These are phyloP conservation scores for Sugiyamaella sp. DNA, from an alignment of 1,139 yeast genomes.

Conservation along the genomic window DNA sequence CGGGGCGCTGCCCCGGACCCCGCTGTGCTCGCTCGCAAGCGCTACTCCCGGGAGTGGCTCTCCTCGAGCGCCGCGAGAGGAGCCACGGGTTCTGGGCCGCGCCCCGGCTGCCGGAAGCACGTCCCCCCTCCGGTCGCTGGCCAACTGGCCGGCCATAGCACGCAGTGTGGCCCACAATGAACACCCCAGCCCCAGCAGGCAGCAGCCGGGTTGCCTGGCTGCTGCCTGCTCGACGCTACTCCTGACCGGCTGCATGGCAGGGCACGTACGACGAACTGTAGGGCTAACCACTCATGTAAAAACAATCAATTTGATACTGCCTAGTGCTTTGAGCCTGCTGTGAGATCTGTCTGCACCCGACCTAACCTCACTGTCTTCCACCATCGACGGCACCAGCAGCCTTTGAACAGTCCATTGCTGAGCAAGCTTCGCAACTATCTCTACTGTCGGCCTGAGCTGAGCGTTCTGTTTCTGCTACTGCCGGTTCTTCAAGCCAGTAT, in stretches of 20 bases:
- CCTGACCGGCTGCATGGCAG: neutral
- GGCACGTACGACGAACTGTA: neutral
- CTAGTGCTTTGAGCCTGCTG: neutral
- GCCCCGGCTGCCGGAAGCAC: neutral
- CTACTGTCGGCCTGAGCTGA: no score
- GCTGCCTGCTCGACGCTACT: neutral
- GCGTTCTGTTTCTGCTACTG: no score
- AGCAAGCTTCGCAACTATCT: no score
- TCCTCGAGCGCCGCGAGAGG: neutral
- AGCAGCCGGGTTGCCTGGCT: neutral
- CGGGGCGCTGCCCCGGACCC: slow-evolving; percentile 1
- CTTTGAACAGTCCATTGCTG: neutral
- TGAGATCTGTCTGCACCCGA: neutral
- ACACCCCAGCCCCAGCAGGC: no score
- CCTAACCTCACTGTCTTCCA: neutral
- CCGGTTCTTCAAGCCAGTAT: no score
- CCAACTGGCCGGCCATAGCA: neutral
- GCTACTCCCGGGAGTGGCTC: neutral
- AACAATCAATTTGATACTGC: no score
- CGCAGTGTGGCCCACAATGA: no score
- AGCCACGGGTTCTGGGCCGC: neutral
- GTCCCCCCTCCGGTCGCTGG: neutral
- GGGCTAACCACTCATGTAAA: no score
- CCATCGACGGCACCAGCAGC: neutral
- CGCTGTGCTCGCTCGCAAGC: slow-evolving; percentile 1